These are phyloP conservation scores for Nannizziopsis barbatae DNA, from an alignment of 2,329 filamentous ascomycete species.

Conservation along the genomic window DNA sequence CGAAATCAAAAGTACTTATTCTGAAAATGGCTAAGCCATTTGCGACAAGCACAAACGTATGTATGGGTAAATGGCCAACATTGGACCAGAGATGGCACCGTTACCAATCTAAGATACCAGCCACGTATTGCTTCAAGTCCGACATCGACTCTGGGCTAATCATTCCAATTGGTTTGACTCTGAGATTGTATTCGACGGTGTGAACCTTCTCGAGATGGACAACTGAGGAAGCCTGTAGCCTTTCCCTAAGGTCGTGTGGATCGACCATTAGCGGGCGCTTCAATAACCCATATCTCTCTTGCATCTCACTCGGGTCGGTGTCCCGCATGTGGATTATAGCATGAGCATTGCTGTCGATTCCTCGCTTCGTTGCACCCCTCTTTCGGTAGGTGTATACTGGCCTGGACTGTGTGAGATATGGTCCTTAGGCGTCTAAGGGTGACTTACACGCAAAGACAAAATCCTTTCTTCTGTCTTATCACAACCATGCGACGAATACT, in stretches of 20 bases:
- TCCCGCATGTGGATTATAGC: constrained; percentile 28
- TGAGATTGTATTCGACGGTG: constrained; percentile 36
- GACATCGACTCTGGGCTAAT: constrained; percentile 23
- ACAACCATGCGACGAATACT: constrained; percentile 28
- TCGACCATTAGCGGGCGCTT: constrained; percentile 31
- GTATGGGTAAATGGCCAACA: not conserved
- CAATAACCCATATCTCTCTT: constrained; percentile 23
- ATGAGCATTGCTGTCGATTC: constrained; percentile 29
- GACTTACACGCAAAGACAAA: constrained; percentile 27
- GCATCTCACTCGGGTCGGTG: constrained; percentile 10
- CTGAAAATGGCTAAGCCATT: not conserved
- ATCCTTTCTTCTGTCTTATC: constrained; percentile 20
- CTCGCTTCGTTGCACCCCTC: constrained; percentile 28
- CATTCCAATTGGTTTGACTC: constrained; percentile 31
- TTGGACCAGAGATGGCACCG: too few relatives aligned
- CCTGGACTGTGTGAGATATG: constrained; percentile 13
- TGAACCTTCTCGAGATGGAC: constrained; percentile 34
- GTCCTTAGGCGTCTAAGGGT: not conserved
- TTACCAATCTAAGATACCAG: not conserved
- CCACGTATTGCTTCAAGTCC: not conserved
- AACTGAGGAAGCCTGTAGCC: constrained; percentile 27
- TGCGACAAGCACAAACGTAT: not conserved
- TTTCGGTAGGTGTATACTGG: constrained; percentile 33
- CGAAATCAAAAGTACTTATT: not conserved
- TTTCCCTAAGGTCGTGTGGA: constrained; percentile 17